A percentile compares a stretch with the other conserved stretches of the same genome.
These are phyloP conservation scores for Candida nonsorbophila DNA, from an alignment of 805 yeast genomes.

Conservation along the genomic window DNA sequence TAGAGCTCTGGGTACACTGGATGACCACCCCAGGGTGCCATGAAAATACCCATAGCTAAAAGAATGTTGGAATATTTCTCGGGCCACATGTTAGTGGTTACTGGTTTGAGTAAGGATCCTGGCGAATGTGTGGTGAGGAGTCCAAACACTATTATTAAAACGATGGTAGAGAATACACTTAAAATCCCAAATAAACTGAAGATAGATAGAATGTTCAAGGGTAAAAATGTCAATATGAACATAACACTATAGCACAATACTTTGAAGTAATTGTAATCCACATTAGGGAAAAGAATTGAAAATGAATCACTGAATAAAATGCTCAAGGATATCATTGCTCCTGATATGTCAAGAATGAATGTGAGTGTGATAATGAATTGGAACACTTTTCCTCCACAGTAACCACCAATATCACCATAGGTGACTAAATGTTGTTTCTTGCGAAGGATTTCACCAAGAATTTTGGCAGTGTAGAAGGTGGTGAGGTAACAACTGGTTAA, in stretches of 20 bases:
- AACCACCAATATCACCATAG: conserved; percentile 56
- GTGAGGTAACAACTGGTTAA: conserved; percentile 41
- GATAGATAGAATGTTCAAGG: conserved; percentile 49
- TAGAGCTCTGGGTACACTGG: conserved; percentile 73
- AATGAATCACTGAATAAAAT: conserved; percentile 60
- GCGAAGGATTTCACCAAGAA: conserved; percentile 45
- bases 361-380: conserved; percentile 42
- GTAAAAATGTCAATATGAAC: conserved; percentile 48
- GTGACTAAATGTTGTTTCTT: conserved; percentile 37
- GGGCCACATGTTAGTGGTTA: conserved; percentile 35
- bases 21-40: conserved; percentile 86
- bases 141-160: conserved; percentile 46
- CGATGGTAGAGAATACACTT: conserved; percentile 47
- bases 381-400: conserved; percentile 41
- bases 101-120: conserved; percentile 50
- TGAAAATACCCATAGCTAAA: conserved; percentile 57
- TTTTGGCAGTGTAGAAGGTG: conserved; percentile 50
- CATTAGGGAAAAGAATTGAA: conserved; percentile 42
- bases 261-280: conserved; percentile 29
- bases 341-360: conserved; percentile 54
- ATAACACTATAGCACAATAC: conserved; percentile 29
- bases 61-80: conserved; percentile 27
- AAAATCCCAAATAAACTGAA: conserved; percentile 54
- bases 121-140: conserved; percentile 33
- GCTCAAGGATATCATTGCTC: conserved; percentile 56